phyloP scores from a whole-genome alignment of 2,329 filamentous ascomycete species.

The Ascomycota sp. region DNA sequence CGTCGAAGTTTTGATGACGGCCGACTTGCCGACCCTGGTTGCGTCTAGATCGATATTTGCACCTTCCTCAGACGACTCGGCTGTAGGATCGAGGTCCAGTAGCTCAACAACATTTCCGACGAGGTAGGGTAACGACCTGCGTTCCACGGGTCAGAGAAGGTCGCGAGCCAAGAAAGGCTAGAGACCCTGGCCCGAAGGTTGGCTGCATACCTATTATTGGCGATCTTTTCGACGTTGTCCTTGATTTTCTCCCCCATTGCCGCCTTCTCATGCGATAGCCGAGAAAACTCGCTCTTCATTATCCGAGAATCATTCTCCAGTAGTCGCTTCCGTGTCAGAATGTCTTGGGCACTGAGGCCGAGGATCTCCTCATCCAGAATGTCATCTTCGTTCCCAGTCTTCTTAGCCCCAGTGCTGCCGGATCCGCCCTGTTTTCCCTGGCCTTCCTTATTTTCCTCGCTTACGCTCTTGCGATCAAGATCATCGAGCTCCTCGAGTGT shows the following conservation, averaged over 20 bases:
- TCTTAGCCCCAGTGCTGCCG: conserved; percentile 72
- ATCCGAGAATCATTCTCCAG: conserved; percentile 95
- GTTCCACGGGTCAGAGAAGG: not conserved
- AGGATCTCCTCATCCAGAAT: conserved; percentile 85
- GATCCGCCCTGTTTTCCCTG: conserved; percentile 21
- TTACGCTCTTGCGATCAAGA: conserved; percentile 58
- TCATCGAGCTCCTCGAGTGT: conserved; percentile 83
- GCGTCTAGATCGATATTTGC: conserved; percentile 97
- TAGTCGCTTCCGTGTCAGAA: conserved; percentile 70
- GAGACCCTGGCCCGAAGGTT: not conserved
- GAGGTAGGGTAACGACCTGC: conserved; percentile 85
- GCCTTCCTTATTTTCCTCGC: conserved; percentile 33
- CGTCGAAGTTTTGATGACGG: conserved; percentile 97
- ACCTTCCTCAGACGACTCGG: conserved; percentile 88
- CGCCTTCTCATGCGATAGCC: conserved; percentile 82
- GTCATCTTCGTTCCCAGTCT: conserved; percentile 54
- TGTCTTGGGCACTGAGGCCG: conserved; percentile 80
- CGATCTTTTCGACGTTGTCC: conserved; percentile 96
- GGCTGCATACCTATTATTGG: conserved; percentile 67
- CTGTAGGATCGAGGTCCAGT: conserved; percentile 84
- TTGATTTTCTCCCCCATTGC: conserved; percentile 98
- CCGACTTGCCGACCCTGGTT: conserved; percentile 87
- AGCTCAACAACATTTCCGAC: conserved; percentile 97
- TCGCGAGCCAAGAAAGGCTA: not conserved
- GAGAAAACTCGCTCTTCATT: conserved; percentile 93